These are phyloP conservation scores for Corylus avellana DNA, from an alignment of 306 rosid species.

Conservation along the genomic window DNA sequence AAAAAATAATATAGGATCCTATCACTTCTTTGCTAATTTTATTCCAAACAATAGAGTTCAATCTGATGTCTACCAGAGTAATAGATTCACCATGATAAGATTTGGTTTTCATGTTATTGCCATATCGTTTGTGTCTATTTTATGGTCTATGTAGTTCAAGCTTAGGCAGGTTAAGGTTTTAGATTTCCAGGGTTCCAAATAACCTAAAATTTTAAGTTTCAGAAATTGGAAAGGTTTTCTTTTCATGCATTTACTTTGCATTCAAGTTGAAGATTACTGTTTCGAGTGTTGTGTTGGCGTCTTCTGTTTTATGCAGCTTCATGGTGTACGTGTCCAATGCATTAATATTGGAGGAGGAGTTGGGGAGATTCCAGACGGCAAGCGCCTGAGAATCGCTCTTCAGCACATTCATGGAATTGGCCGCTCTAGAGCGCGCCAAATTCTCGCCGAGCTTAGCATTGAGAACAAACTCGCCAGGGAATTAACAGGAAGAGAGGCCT, in stretches of 20 bases:
- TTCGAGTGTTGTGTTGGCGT: neutral
- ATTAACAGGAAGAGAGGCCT: conserved; percentile 63
- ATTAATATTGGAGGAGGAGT: conserved; percentile 71
- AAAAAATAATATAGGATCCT: neutral
- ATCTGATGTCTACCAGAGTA: no score
- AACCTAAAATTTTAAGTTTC: neutral
- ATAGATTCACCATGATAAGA: neutral
- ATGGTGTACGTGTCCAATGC: conserved; percentile 39
- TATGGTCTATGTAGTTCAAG: neutral
- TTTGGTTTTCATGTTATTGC: neutral
- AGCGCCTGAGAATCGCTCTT: conserved; percentile 62
- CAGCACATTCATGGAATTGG: conserved; percentile 73
- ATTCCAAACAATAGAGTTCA: neutral
- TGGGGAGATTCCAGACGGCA: conserved; percentile 73
- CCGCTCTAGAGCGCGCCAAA: conserved; percentile 56
- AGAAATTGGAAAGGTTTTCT: neutral
- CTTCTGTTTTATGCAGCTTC: conserved; percentile 38
- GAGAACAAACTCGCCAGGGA: conserved; percentile 67
- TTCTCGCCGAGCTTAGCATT: conserved; percentile 59
- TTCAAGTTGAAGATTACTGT: neutral
- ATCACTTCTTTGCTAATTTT: neutral
- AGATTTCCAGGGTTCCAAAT: neutral
- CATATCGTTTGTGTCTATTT: neutral
- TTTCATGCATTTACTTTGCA: neutral
- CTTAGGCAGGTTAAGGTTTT: neutral